A percentile compares a stretch with the other conserved stretches of the same genome.
These are phyloP conservation scores for Leccinellum rugosiceps DNA, from an alignment of 768 basidiomycete species.

Conservation along the genomic window DNA sequence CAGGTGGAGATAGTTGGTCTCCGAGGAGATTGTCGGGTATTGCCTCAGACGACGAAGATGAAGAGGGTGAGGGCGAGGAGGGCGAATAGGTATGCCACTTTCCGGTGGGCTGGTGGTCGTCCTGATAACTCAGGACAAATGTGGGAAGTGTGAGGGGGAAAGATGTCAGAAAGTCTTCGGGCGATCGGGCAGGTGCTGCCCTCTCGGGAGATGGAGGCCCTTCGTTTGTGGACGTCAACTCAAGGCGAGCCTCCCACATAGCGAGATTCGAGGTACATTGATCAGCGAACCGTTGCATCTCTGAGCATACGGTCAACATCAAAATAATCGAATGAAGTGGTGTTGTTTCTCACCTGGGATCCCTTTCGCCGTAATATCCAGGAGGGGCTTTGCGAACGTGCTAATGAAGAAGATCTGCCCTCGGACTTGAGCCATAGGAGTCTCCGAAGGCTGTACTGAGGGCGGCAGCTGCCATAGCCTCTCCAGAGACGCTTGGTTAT, in stretches of 20 bases:
- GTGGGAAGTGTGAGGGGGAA: slow-evolving; percentile 57
- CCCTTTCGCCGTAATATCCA: slow-evolving; percentile 68
- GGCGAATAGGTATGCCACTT: slow-evolving; percentile 30
- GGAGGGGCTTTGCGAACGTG: slow-evolving; percentile 78
- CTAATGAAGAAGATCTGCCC: slow-evolving; percentile 89
- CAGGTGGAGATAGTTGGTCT: slow-evolving; percentile 25
- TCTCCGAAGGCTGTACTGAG: slow-evolving; percentile 46
- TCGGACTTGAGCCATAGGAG: slow-evolving; percentile 63
- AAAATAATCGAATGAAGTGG: background rate
- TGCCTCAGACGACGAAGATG: slow-evolving; percentile 30
- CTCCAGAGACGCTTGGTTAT: slow-evolving; percentile 84
- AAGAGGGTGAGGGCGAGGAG: slow-evolving; percentile 18
- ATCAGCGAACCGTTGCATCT: slow-evolving; percentile 62
- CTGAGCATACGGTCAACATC: slow-evolving; percentile 35
- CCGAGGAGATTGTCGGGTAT: slow-evolving; percentile 19
- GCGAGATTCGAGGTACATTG: slow-evolving; percentile 69
- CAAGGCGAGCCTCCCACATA: slow-evolving; percentile 59
- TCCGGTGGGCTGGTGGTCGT: slow-evolving; percentile 19
- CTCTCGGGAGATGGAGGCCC: background rate
- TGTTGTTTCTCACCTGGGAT: slow-evolving; percentile 58
- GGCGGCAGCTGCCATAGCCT: slow-evolving; percentile 67
- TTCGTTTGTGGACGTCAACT: slow-evolving; percentile 31
- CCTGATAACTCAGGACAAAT: slow-evolving; percentile 30
- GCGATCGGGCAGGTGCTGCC: slow-evolving; percentile 30
- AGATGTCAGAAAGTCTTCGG: slow-evolving; percentile 47